Evolutionary conservation across 495 filamentous ascomycete species (phyloP), one percentile per base, ranked within the genome.

Genomic region (Aspergillus heteromorphus): DNA sequence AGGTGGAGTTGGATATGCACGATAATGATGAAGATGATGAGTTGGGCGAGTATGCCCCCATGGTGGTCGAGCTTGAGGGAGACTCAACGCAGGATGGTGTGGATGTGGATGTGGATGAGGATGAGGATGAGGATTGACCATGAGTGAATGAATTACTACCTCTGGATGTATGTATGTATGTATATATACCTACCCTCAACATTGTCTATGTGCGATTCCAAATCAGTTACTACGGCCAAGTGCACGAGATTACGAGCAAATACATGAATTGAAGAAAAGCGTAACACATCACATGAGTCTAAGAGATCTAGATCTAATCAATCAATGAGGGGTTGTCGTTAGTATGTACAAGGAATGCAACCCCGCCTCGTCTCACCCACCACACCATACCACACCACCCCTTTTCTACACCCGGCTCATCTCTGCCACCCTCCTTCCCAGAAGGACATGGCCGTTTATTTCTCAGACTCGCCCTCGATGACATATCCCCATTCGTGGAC

Each of bases 11-110:
- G 63, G 90, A 96, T 56, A 74, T 89, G 56, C 74, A 74, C 21
- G 87, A 85, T 6, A 78, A 85, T 54, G 87, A 92, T 56, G 88
- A 83, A 53, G 88, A 95, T 52, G 89, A 93, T 49, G 89, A 93
- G 69, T 81, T 79, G 54, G 90, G 89, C 16, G 92, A 96, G 64
- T 92, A 91, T 75, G 85, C 87, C 54, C 93, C 92, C 14, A 77
- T 87, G 19, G 69, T 98, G 16, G 89, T 98, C 5, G 83, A 91
- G 48, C 60, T 91, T 59, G 61, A 21, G 23, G 58, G 41, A 13
- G 19, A 20, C 19, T 48, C 27, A 11, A 17, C 25, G 19, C 20
- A 47, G 27, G 19, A 45, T 40, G 25, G 34, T 48, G 13, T 34
- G 6, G 40, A 43, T 43, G 19, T 18, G 1, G 10, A 10, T 43